Evolutionary conservation across 2,329 filamentous ascomycete genomes (phyloP).

Genomic region (Fusarium virguliforme): DNA sequence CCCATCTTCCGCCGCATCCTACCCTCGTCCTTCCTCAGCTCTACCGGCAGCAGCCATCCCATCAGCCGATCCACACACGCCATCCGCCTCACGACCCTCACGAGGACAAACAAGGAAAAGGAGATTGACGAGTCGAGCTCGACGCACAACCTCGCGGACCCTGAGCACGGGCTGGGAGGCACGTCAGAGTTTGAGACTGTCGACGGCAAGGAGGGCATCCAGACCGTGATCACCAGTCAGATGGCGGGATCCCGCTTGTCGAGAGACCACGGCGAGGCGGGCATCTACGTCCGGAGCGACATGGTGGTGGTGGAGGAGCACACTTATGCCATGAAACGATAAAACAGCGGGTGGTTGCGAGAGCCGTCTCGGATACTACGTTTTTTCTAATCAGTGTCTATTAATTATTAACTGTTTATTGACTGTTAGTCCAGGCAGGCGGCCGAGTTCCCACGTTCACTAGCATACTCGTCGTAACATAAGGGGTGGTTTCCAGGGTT

Average conservation of each 20-base stretch:
- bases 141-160: constrained; percentile 44
- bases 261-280: constrained; percentile 21
- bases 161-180: constrained; percentile 25
- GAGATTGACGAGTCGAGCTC: constrained; percentile 46
- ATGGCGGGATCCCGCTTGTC: constrained; percentile 18
- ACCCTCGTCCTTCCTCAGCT: constrained; percentile 45
- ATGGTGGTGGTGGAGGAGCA: constrained; percentile 40
- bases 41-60: constrained; percentile 42
- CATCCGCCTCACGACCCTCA: constrained; percentile 42
- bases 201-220: constrained; percentile 25
- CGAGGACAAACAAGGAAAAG: constrained; percentile 42
- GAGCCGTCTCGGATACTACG: constrained; percentile 7
- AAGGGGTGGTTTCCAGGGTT: background rate
- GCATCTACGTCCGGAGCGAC: constrained; percentile 42
- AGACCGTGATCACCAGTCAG: constrained; percentile 36
- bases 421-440: background rate
- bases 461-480: background rate
- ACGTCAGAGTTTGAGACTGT: constrained; percentile 34
- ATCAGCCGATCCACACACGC: constrained; percentile 40
- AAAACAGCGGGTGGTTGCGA: background rate
- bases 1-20: constrained; percentile 46
- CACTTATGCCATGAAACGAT: constrained; percentile 32
- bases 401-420: constrained; percentile 18
- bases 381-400: constrained; percentile 1
- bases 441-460: background rate